These are phyloP conservation scores for Leishmania arabica DNA, from an alignment of 208 protist genomes.

Conservation along the genomic window DNA sequence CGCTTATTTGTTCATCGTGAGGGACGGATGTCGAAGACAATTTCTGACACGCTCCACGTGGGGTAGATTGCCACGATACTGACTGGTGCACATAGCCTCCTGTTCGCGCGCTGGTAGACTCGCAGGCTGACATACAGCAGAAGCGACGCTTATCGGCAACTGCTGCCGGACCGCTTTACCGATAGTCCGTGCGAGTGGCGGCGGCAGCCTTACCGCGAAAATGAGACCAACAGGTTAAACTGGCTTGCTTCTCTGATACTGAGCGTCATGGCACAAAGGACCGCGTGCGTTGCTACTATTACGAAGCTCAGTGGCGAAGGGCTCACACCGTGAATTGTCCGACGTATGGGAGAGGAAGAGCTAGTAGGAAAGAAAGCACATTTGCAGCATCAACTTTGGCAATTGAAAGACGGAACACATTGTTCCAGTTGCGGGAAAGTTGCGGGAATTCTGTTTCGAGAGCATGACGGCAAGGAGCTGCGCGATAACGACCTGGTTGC, in stretches of 20 bases:
- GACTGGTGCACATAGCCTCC: background rate
- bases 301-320: conserved; percentile 31
- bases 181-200: background rate
- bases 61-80: background rate
- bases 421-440: conserved; percentile 49
- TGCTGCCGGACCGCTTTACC: background rate
- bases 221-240: conserved; percentile 74
- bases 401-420: conserved; percentile 89
- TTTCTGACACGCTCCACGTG: background rate
- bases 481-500: conserved; percentile 62
- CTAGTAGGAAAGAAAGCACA: conserved; percentile 46
- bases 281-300: conserved; percentile 85
- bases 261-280: conserved; percentile 84
- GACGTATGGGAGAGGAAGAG: conserved; percentile 35
- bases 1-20: background rate
- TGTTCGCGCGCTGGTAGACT: conserved; percentile 16
- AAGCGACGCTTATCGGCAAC: background rate
- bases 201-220: background rate
- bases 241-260: conserved; percentile 89
- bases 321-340: conserved; percentile 38
- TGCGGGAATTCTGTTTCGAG: conserved; percentile 51
- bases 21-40: background rate
- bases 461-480: conserved; percentile 72
- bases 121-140: background rate
- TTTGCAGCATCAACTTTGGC: conserved; percentile 84